Evolutionary conservation across 192 early-diverging fungal species (phyloP).

Genomic region (Entrophospora sp.): DNA sequence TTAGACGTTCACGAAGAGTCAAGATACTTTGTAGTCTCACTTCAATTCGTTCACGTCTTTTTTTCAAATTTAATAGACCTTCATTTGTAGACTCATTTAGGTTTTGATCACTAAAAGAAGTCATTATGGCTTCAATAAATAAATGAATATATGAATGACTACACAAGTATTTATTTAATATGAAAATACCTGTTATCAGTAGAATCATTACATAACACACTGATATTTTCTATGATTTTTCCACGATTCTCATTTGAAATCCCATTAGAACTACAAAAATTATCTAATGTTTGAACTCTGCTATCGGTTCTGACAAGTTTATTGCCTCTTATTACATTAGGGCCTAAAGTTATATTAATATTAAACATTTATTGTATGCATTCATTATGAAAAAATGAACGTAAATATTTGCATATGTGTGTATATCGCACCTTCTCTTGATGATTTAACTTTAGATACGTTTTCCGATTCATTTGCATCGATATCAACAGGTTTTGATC

Average conservation of each 20-base stretch:
- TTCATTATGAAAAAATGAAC: too few species aligned
- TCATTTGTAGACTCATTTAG: too few species aligned
- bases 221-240: not conserved
- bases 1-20: conserved; percentile 66
- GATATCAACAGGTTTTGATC: conserved; percentile 14
- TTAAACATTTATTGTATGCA: too few species aligned
- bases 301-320: conserved; percentile 84
- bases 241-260: not conserved
- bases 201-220: not conserved
- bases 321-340: conserved; percentile 45
- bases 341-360: not conserved
- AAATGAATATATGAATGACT: too few species aligned
- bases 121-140: too few species aligned
- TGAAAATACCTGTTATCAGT: not conserved
- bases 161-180: too few species aligned
- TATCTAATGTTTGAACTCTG: conserved; percentile 66
- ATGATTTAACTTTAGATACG: too few species aligned
- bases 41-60: conserved; percentile 45
- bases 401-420: too few species aligned
- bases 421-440: too few species aligned
- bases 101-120: too few species aligned
- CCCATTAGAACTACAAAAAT: conserved; percentile 2
- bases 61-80: not conserved
- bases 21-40: conserved; percentile 77
- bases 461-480: not conserved